Evolutionary conservation across 768 basidiomycete species (phyloP).

Genomic region (Cystofilobasidium bisporidii): DNA sequence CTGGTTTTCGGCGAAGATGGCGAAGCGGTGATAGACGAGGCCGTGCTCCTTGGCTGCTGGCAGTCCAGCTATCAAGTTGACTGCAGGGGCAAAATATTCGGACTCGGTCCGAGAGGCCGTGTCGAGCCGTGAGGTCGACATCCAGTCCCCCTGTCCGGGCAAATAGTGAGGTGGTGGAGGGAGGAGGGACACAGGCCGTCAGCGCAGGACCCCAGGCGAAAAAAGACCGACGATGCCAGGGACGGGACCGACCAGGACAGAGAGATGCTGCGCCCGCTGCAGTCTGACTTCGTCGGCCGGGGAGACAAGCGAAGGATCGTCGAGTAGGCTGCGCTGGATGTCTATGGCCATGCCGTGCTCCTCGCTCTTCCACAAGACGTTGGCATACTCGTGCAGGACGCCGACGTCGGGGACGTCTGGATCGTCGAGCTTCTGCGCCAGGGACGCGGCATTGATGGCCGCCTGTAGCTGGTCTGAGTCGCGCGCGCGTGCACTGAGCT

Average conservation of each 20-base stretch:
- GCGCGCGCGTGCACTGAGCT: conserved; percentile 63
- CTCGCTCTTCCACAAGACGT: conserved; percentile 76
- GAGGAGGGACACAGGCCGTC: too few relatives aligned
- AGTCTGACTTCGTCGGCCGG: neutral
- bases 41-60: conserved; percentile 29
- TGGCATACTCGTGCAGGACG: conserved; percentile 71
- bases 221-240: too few relatives aligned
- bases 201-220: too few relatives aligned
- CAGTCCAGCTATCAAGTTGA: conserved; percentile 36
- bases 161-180: too few relatives aligned
- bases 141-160: conserved; percentile 95
- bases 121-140: conserved; percentile 70
- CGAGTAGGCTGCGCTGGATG: conserved; percentile 47
- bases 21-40: conserved; percentile 64
- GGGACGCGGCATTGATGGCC: conserved; percentile 72
- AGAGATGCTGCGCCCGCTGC: conserved; percentile 36
- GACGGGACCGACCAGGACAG: conserved; percentile 52
- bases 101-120: conserved; percentile 61
- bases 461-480: conserved; percentile 60
- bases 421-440: conserved; percentile 56
- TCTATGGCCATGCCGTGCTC: conserved; percentile 78
- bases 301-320: neutral
- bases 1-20: conserved; percentile 80
- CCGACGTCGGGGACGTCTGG: conserved; percentile 44
- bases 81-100: conserved; percentile 62